These are phyloP conservation scores for Pichia cabralensis DNA, from an alignment of 805 yeast species.

Conservation along the genomic window DNA sequence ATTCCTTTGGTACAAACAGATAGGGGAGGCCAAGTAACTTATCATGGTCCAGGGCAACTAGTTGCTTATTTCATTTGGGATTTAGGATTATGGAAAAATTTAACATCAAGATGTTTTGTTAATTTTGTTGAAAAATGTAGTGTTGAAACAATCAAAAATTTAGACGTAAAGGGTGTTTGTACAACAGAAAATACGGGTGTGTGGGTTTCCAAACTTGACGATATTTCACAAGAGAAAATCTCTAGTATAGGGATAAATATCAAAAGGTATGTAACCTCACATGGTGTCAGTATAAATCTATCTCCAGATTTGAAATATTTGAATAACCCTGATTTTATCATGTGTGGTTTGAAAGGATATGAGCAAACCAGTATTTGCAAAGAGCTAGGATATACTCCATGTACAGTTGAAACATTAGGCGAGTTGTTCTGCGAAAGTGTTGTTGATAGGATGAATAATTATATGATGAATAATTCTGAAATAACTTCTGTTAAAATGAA, in stretches of 20 bases:
- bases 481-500: not conserved
- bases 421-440: slow-evolving; percentile 33
- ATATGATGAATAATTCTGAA: slow-evolving; percentile 2
- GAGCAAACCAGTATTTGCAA: slow-evolving; percentile 43
- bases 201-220: slow-evolving; percentile 40
- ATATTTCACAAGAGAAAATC: slow-evolving; percentile 51
- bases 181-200: slow-evolving; percentile 77
- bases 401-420: slow-evolving; percentile 23
- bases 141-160: slow-evolving; percentile 21
- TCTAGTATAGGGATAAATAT: slow-evolving; percentile 88
- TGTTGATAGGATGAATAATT: slow-evolving; percentile 17
- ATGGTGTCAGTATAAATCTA: slow-evolving; percentile 81
- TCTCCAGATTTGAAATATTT: slow-evolving; percentile 62
- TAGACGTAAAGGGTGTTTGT: slow-evolving; percentile 31
- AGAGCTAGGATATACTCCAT: slow-evolving; percentile 12
- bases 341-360: slow-evolving; percentile 75
- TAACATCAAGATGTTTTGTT: slow-evolving; percentile 44
- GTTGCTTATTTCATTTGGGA: slow-evolving; percentile 78
- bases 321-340: slow-evolving; percentile 49
- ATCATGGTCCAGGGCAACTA: slow-evolving; percentile 93
- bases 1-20: slow-evolving; percentile 34
- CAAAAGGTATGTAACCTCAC: slow-evolving; percentile 74
- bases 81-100: slow-evolving; percentile 44
- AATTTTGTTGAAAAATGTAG: slow-evolving; percentile 31
- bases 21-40: slow-evolving; percentile 94